Evolutionary conservation across 257 asterid species (phyloP), one percentile per base, ranked within the genome.

Genomic region (Solanum virginianum): DNA sequence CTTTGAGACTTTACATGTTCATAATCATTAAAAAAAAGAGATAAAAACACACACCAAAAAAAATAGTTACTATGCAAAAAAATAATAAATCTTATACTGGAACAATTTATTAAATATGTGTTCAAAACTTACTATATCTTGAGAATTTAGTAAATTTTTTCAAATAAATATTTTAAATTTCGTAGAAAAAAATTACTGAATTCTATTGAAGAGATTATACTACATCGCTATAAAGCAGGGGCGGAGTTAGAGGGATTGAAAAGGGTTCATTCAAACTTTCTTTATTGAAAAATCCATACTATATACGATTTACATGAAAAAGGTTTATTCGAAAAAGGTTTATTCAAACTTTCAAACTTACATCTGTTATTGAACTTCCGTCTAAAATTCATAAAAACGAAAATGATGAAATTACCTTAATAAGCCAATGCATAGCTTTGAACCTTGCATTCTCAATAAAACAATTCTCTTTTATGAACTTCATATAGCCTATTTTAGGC

Each of bases 361-460:
- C 39, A 36, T 36, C 39, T 36, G 6, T 4, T 36, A 6, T 5
- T 4, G 6, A 36, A 36, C 6, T 4, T 36, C 6, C 7, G 41
- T 36, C 41, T 0, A 36, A 0, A 4, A 36, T 36, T 36, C 10
- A 43, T 43, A 4, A 43, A 43, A 8, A 56, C 8, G 36, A 32
- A 36, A 9, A 56, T 54, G 11, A 49, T 3, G 65, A 84, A 83
- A 36, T 65, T 89, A 94, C 99, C 97, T 90, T 89, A 68, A 94
- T 32, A 22, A 95, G 57, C 95, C 97, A 94, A 69, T 29, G 32
- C 18, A 92, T 87, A 11, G 92, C 92, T 54, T 83, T 89, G 55
- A 71, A 62, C 88, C 99, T 90, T 10, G 91, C 91, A 51, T 29
- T 71, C 18, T 17, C 82, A 17, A 92, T 84, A 51, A 83, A 69